Evolutionary conservation across 2,329 filamentous ascomycete genomes (phyloP), one percentile per base, ranked within the genome.

Genomic region (Ophiostoma sp.): DNA sequence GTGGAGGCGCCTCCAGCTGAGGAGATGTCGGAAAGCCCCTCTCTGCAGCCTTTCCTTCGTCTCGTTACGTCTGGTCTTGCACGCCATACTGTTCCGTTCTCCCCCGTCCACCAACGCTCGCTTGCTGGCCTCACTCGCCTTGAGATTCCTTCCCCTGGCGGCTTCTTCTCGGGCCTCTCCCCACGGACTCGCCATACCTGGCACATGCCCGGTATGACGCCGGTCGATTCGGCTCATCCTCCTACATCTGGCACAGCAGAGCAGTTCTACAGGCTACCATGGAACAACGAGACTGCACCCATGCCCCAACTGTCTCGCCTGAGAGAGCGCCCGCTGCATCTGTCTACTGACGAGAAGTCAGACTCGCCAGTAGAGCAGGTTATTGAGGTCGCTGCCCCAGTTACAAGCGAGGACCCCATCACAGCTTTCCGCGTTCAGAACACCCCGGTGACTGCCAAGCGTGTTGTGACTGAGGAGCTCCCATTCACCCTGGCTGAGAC

Each of bases 211-310:
- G 79, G 80, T 41, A 80, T 78, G 72, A 82, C 83, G 27, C 83
- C 84, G 18, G 69, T 70, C 12, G 83, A 85, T 7, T 84, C 83
- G 18, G 75, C 82, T 71, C 79, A 80, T 3, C 87, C 87, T 0
- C 93, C 93, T 1, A 94, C 92, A 0, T 97, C 94, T 1, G 92
- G 92, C 42, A 93, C 90, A n/a, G 94, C 94, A 9, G 92, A 97
- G 76, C 87, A 90, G 71, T 98, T 97, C 75, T 98, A 98, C 79
- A 88, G 89, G 71, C 84, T 89, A 41, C 93, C 93, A 3, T 97
- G 93, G 89, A 84, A n/a, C 68, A 67, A 82, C 72, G 78, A 79
- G 7, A 2, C 58, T 27, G 42, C 42, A 16, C 63, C 36, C 76
- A 81, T 66, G 71, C 79, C 7, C 74, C 76, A 49, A 77, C 78